Conservation (phyloP, 352 stramenopile genomes). For the Phytophthora chlamydospora region DNA sequence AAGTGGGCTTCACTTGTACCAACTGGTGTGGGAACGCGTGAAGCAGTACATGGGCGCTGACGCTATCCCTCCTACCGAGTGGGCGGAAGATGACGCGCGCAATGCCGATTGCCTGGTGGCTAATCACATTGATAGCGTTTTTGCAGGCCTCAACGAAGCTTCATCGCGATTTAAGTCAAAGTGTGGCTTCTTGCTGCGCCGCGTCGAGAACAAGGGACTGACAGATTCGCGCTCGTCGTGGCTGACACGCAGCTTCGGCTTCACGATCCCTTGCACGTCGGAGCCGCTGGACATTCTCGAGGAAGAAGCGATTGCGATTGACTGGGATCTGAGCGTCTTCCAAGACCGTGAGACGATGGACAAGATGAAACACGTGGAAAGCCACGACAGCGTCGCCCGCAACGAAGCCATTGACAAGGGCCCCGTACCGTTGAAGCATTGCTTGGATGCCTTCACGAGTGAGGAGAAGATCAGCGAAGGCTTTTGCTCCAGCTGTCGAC, state of each 20-base stretch:
- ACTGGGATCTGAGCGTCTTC: conserved; percentile 87
- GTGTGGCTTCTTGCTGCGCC: conserved; percentile 80
- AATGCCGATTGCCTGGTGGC: conserved; percentile 46
- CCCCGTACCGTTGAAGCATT: conserved; percentile 82
- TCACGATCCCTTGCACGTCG: conserved; percentile 79
- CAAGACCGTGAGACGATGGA: conserved; percentile 84
- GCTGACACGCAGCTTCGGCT: conserved; percentile 82
- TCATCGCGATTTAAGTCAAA: conserved; percentile 43
- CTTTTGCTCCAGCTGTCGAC: conserved; percentile 97
- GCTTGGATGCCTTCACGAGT: conserved; percentile 83
- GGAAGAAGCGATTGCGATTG: conserved; percentile 87
- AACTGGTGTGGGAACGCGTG: conserved; percentile 83
- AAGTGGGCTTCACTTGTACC: conserved; percentile 82
- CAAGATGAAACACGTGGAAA: conserved; percentile 88
- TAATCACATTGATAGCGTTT: conserved; percentile 85
- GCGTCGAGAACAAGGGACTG: conserved; percentile 84
- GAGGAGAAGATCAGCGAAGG: conserved; percentile 91
- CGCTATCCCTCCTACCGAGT: conserved; percentile 43
- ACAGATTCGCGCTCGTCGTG: conserved; percentile 81
- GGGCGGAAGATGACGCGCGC: conserved; percentile 35
- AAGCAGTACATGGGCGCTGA: conserved; percentile 71
- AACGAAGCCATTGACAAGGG: conserved; percentile 90
- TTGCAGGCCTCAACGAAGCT: conserved; percentile 58
- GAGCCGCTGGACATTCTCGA: conserved; percentile 82
- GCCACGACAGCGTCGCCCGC: conserved; percentile 78